Percentiles rank a stretch among this genome's conserved stretches.
Conservation (phyloP, 129 eudicot species). For the Flaveria sonorensis region DNA sequence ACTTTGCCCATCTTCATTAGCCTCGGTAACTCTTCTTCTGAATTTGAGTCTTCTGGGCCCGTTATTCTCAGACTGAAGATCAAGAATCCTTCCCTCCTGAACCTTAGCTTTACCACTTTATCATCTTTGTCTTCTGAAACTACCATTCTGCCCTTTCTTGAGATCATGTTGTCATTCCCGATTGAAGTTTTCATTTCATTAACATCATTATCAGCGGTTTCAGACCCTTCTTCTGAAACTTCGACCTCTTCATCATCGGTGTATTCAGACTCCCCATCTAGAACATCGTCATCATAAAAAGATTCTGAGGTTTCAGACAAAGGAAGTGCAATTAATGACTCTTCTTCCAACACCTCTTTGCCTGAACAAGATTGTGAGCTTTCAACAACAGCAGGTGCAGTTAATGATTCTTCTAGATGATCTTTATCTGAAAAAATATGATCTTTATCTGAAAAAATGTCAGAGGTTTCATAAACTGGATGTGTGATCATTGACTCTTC, state of each 20-base stretch:
- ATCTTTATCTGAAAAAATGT: slow-evolving; percentile 3
- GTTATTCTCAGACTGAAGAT: slow-evolving; percentile 50
- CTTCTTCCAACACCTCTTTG: slow-evolving; percentile 28
- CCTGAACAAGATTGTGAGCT: slow-evolving; percentile 41
- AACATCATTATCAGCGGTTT: slow-evolving; percentile 20
- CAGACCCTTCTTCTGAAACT: slow-evolving; percentile 35
- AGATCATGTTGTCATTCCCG: slow-evolving; percentile 25
- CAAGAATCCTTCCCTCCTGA: slow-evolving; percentile 68
- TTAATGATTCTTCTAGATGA: slow-evolving; percentile 3
- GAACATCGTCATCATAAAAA: slow-evolving; percentile 34
- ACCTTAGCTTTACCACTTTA: slow-evolving; percentile 48
- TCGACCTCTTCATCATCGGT: slow-evolving; percentile 32
- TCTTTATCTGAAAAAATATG: neutral
- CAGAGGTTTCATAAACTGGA: slow-evolving; percentile 18
- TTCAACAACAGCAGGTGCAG: neutral
- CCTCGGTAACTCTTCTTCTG: slow-evolving; percentile 45
- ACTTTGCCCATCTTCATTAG: slow-evolving; percentile 35
- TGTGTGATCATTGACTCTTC: slow-evolving; percentile 7
- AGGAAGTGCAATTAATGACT: slow-evolving; percentile 19
- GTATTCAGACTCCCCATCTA: slow-evolving; percentile 37
- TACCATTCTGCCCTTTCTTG: slow-evolving; percentile 39
- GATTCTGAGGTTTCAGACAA: slow-evolving; percentile 37
- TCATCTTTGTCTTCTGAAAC: slow-evolving; percentile 44
- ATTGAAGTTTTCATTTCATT: slow-evolving; percentile 20
- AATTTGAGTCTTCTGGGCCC: slow-evolving; percentile 72